Conservation (phyloP, 1,139 yeast species). For the Diutina neorugosa region DNA sequence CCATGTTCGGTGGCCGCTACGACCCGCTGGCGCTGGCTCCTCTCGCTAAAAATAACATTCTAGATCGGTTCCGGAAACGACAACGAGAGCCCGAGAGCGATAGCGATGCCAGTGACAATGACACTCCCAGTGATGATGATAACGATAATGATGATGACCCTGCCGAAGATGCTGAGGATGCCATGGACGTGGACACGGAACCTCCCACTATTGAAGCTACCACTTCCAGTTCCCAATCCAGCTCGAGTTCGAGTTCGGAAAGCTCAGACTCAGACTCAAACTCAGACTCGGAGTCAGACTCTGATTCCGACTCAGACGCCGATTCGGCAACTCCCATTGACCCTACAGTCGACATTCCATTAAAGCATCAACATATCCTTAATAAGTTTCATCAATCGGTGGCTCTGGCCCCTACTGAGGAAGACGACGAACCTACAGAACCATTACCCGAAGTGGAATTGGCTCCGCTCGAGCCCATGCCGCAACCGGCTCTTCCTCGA, state of each 20-base stretch:
- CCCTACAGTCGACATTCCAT: neutral
- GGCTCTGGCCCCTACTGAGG: neutral
- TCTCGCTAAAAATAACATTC: neutral
- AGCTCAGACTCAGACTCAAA: neutral
- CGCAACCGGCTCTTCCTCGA: slow-evolving; percentile 62
- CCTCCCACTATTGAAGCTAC: no score
- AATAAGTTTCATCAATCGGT: neutral
- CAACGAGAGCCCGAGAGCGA: neutral
- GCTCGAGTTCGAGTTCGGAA: no score
- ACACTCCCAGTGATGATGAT: slow-evolving; percentile 1
- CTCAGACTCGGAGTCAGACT: neutral
- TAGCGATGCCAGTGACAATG: neutral
- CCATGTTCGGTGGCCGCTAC: neutral
- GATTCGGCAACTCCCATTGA: neutral
- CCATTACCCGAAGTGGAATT: neutral
- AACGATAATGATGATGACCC: neutral
- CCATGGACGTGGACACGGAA: slow-evolving; percentile 5
- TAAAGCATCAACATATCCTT: slow-evolving; percentile 1
- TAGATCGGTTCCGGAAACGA: slow-evolving; percentile 4
- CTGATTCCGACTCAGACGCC: neutral
- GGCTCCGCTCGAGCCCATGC: slow-evolving; percentile 50
- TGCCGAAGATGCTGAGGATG: neutral
- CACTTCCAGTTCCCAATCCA: no score
- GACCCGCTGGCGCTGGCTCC: neutral
- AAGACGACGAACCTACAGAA: neutral